phyloP scores from a whole-genome alignment of 108 stramenopile species.

The Skeletonema marinoi region DNA sequence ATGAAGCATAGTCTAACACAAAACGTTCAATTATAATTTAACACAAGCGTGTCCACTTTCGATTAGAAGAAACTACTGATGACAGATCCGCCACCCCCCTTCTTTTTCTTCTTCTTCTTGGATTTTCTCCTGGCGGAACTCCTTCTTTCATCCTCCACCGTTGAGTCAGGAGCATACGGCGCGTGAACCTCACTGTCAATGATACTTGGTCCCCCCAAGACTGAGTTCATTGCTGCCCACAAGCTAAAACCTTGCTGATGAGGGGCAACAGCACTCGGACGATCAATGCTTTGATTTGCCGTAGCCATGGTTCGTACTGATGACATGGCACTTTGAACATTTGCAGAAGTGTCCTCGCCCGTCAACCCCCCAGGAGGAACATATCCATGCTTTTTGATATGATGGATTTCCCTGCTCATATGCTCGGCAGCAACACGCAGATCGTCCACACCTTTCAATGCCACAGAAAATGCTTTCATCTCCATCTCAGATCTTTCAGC shows the following conservation, averaged over 20 bases:
- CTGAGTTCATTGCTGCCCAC: constrained; percentile 43
- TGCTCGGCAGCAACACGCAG: constrained; percentile 44
- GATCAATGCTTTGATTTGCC: constrained; percentile 46
- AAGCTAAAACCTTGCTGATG: constrained; percentile 28
- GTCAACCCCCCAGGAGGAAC: constrained; percentile 42
- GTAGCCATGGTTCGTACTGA: constrained; percentile 44
- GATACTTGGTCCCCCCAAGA: constrained; percentile 11
- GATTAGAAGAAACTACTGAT: too few relatives aligned
- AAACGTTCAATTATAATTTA: too few relatives aligned
- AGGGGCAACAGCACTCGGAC: constrained; percentile 4
- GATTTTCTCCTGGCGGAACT: neutral
- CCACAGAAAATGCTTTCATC: constrained; percentile 53
- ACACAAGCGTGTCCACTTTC: too few relatives aligned
- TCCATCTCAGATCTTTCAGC: constrained; percentile 47
- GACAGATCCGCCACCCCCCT: neutral
- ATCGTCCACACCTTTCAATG: constrained; percentile 53
- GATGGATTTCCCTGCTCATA: constrained; percentile 51
- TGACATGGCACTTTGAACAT: constrained; percentile 40
- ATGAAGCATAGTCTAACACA: neutral
- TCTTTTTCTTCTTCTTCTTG: neutral
- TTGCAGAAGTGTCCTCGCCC: constrained; percentile 28
- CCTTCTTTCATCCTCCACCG: neutral
- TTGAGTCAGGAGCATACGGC: neutral
- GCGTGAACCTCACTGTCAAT: neutral
- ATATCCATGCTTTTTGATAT: constrained; percentile 44